Percentiles rank a stretch among this genome's conserved stretches.
These are phyloP conservation scores for Leishmania tropica DNA, from an alignment of 208 protist species.

Conservation along the genomic window DNA sequence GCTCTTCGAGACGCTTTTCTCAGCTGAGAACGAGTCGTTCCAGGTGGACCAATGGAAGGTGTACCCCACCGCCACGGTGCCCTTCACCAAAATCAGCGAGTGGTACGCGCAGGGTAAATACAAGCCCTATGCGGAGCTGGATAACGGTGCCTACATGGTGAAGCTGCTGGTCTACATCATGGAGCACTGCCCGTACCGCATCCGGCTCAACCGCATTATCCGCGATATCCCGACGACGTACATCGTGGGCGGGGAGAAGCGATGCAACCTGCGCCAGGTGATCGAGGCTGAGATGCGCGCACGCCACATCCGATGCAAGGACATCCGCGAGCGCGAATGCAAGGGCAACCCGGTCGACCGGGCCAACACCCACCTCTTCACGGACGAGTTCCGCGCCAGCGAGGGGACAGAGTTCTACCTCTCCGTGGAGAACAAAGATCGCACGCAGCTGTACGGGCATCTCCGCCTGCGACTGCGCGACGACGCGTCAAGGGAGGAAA, in stretches of 20 bases:
- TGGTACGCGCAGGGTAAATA: conserved; percentile 97
- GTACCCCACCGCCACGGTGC: conserved; percentile 99
- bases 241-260: conserved; percentile 97
- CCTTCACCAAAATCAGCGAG: conserved; percentile 98
- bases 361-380: conserved; percentile 64
- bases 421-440: conserved; percentile 80
- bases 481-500: conserved; percentile 45
- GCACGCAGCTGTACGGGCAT: conserved; percentile 87
- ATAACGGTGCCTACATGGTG: conserved; percentile 84
- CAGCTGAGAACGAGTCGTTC: conserved; percentile 92
- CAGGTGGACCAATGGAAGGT: conserved; percentile 99
- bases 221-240: conserved; percentile 99
- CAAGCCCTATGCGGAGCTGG: conserved; percentile 94
- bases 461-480: conserved; percentile 85
- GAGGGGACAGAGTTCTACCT: conserved; percentile 86
- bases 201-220: conserved; percentile 98
- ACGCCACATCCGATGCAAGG: conserved; percentile 89
- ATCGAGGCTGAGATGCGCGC: conserved; percentile 95
- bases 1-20: conserved; percentile 92
- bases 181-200: conserved; percentile 96
- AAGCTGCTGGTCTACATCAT: conserved; percentile 97
- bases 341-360: conserved; percentile 76
- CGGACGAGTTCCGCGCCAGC: conserved; percentile 81
- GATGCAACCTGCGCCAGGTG: conserved; percentile 98
- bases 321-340: conserved; percentile 96